Percentiles rank a stretch among this genome's conserved stretches.
Conservation (phyloP, 176 grass and related monocot genomes). For the Panicum miliaceum region DNA sequence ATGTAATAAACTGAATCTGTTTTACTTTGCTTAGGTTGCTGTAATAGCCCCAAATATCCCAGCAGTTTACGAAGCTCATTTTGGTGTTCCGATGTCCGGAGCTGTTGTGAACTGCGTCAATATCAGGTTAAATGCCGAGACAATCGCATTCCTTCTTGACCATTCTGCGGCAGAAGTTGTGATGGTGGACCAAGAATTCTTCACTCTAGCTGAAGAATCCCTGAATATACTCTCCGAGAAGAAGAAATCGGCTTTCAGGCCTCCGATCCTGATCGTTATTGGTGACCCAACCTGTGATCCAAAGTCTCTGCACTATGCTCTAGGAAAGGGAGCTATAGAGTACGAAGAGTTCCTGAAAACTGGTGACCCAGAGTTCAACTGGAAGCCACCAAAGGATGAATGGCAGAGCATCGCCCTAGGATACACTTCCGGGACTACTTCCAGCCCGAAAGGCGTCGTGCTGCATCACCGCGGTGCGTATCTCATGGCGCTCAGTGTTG, state of each 20-base stretch:
- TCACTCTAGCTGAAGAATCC: conserved; percentile 76
- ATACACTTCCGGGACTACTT: conserved; percentile 91
- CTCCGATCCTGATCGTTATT: conserved; percentile 66
- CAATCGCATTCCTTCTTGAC: conserved; percentile 78
- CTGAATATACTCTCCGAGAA: conserved; percentile 64
- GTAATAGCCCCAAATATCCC: conserved; percentile 91
- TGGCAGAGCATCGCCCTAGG: conserved; percentile 93
- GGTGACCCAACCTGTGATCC: conserved; percentile 65
- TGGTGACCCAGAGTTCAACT: conserved; percentile 66
- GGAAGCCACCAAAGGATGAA: conserved; percentile 87
- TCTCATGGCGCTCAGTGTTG: conserved; percentile 80
- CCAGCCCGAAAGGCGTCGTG: conserved; percentile 90
- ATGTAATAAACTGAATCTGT: not conserved
- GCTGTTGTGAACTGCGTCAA: conserved; percentile 87
- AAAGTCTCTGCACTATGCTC: conserved; percentile 57
- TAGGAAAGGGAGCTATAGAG: conserved; percentile 70
- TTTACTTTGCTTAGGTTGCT: conserved; percentile 61
- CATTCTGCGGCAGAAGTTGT: conserved; percentile 75
- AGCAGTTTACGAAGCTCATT: conserved; percentile 87
- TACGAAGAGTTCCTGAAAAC: conserved; percentile 89
- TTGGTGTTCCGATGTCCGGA: conserved; percentile 87
- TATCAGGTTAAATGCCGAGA: conserved; percentile 72
- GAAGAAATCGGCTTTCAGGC: conserved; percentile 61
- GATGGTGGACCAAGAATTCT: conserved; percentile 94
- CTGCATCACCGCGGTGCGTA: conserved; percentile 89